Conservation (phyloP, 2,329 filamentous ascomycete species). For the Diaporthe capsici region DNA sequence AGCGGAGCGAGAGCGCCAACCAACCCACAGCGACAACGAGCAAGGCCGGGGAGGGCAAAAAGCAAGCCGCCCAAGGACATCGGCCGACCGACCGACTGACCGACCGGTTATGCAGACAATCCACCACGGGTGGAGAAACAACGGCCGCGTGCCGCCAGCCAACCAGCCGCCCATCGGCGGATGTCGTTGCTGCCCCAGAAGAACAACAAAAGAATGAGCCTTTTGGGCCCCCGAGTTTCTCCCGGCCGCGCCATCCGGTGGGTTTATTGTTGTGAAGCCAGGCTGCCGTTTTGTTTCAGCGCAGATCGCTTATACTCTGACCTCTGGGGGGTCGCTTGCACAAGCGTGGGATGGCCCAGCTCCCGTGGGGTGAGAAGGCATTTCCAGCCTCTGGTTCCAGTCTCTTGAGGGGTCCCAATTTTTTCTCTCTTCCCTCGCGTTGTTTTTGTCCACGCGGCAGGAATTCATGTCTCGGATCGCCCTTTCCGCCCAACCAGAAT, state of each 20-base stretch:
- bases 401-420: background rate
- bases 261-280: background rate
- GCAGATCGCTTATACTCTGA: background rate
- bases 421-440: background rate
- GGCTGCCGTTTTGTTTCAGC: background rate
- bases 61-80: background rate
- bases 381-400: background rate
- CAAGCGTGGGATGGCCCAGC: background rate
- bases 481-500: background rate
- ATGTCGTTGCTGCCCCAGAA: background rate
- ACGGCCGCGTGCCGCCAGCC: constrained; percentile 19
- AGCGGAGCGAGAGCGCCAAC: background rate
- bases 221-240: background rate
- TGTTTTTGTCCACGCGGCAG: constrained; percentile 1
- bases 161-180: constrained; percentile 21
- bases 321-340: background rate
- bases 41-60: background rate
- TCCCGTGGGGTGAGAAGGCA: background rate
- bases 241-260: constrained; percentile 3
- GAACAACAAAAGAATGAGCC: background rate
- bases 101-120: constrained; percentile 3
- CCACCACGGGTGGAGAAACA: constrained; percentile 10
- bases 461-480: constrained; percentile 1
- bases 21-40: background rate
- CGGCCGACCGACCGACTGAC: constrained; percentile 1